These are phyloP conservation scores for Kodamaea plutei DNA, from an alignment of 1,139 yeast genomes.

Conservation along the genomic window DNA sequence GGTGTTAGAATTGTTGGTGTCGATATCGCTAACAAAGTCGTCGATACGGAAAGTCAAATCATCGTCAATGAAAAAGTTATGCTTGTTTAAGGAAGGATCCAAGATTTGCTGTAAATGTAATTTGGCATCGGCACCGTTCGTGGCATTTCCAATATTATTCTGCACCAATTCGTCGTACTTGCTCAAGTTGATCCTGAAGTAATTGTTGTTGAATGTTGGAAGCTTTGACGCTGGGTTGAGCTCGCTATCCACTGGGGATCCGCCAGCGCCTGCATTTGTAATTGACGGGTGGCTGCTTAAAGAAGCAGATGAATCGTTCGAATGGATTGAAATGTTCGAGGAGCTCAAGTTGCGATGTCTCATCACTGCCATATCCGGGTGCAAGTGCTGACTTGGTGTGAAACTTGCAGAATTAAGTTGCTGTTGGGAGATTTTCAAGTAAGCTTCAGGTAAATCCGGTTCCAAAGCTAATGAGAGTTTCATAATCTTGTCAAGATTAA, in stretches of 20 bases:
- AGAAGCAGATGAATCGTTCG: conserved; percentile 23
- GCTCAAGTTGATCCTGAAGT: conserved; percentile 31
- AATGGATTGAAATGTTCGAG: conserved; percentile 27
- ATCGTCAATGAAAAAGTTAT: conserved; percentile 28
- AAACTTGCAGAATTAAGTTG: conserved; percentile 5
- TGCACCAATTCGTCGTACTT: conserved; percentile 35
- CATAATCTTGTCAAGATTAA: conserved; percentile 39
- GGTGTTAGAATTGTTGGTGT: conserved; percentile 18
- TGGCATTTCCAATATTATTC: conserved; percentile 5
- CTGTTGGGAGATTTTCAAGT: conserved; percentile 18
- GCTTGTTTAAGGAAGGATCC: conserved; percentile 21
- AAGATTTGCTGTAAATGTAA: conserved; percentile 13
- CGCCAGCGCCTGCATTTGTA: conserved; percentile 1
- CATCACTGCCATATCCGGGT: conserved; percentile 7
- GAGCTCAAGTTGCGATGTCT: conserved; percentile 13
- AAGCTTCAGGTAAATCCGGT: conserved; percentile 40
- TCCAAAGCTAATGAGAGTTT: conserved; percentile 34
- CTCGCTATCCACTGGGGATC: conserved; percentile 1
- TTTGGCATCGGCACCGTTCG: conserved; percentile 11
- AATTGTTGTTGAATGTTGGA: conserved; percentile 38
- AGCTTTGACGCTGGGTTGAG: conserved; percentile 21
- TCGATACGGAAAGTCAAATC: conserved; percentile 38
- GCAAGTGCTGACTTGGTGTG: conserved; percentile 11
- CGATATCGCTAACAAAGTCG: conserved; percentile 35
- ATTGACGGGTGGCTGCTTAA: conserved; percentile 8